Evolutionary conservation across 2,329 filamentous ascomycete genomes (phyloP), one percentile per base, ranked within the genome.

Genomic region (Tolypocladium cylindrosporum): DNA sequence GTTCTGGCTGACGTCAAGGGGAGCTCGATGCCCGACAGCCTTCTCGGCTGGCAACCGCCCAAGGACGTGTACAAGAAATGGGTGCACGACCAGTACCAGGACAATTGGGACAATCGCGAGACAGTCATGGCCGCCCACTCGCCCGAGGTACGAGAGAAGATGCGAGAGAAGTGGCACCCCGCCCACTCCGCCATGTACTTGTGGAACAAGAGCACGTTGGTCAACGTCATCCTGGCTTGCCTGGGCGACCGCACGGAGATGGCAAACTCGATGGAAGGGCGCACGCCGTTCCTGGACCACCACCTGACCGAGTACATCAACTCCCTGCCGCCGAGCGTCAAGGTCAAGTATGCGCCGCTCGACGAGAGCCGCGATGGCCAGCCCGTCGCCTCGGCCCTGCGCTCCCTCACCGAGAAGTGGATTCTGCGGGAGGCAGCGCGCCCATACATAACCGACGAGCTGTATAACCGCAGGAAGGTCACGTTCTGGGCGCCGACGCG

Each of bases 361-460:
- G 36, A 40, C 4, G 24, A 41, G 24, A 14, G n/a, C 6, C 37
- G 34, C 51, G 6, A 39, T 1, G 34, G 24, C 21, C 60, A 58
- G 53, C 58, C 55, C 27, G 53, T 51, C 21, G 56, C 55, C 10
- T 58, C 60, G 6, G 58, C 52, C 6, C 51, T 63, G 16, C 61
- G 63, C 13, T 59, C 61, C 1, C 69, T 77, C 45, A 65, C 64
- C 1, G 78, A 81, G 66, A 81, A 83, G 60, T 79, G 75, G 71
- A 74, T 82, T 36, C 71, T 82, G 1, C 74, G 77, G 3, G 75
- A 83, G 62, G 79, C 79, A 0, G 71, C 69, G 24, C 73, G 72
- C 58, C 77, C 79, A 3, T 82, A 76, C 61, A 73, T 82, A 58
- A 79, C 79, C 0, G 68, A 77, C 16, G 80, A 83, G 66, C 64